phyloP scores from a whole-genome alignment of 139 green algal species.

The Asterochloris sp. region DNA sequence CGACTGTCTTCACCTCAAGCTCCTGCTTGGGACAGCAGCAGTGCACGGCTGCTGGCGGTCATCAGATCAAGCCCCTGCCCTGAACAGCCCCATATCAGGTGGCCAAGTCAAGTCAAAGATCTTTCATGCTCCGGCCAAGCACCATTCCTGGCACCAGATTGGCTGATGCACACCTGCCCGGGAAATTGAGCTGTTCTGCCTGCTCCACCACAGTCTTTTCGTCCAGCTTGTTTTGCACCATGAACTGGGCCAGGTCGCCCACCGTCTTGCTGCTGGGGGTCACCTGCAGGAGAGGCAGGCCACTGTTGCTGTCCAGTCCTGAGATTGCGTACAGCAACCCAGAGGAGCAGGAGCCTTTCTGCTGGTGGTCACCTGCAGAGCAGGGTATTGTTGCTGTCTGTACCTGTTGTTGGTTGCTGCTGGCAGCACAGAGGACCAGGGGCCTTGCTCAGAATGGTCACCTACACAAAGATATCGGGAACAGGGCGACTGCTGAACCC shows the following conservation, averaged over 20 bases:
- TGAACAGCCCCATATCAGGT: no score
- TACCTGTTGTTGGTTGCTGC: no score
- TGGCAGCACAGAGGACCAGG: no score
- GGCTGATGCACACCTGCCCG: constrained; percentile 33
- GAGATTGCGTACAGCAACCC: neutral
- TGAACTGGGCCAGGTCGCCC: constrained; percentile 95
- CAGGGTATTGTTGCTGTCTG: no score
- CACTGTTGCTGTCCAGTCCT: neutral
- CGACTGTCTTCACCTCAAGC: no score
- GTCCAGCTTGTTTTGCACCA: constrained; percentile 88
- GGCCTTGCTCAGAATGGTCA: no score
- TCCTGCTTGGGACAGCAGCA: no score
- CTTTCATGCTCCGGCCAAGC: neutral
- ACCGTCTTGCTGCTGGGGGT: constrained; percentile 84
- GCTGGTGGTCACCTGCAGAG: constrained; percentile 51
- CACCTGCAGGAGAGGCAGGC: constrained; percentile 51
- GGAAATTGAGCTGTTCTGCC: constrained; percentile 77
- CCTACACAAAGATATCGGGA: no score
- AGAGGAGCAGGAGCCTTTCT: constrained; percentile 41
- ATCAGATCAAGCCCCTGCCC: no score
- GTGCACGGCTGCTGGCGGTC: no score
- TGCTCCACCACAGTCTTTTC: constrained; percentile 73
- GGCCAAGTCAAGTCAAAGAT: no score
- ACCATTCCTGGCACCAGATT: neutral
- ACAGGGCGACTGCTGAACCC: no score